Evolutionary conservation across 495 filamentous ascomycete species (phyloP).

Genomic region (Penicillium parvum): DNA sequence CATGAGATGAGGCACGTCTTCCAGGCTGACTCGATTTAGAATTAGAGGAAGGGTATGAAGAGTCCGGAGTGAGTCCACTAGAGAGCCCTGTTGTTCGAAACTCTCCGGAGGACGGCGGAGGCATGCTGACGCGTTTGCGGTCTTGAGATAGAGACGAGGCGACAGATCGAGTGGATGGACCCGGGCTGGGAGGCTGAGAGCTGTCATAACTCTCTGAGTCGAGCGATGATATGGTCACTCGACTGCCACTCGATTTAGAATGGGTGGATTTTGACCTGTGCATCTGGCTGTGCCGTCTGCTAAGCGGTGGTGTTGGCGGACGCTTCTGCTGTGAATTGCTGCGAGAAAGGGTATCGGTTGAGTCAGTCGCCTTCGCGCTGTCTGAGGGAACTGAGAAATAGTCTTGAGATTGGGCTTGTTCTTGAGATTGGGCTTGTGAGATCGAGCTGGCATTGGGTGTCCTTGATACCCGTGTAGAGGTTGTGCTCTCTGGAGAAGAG

Average conservation of each 20-base stretch:
- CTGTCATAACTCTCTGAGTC: constrained; percentile 23
- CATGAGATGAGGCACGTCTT: constrained; percentile 22
- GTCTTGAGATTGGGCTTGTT: constrained; percentile 29
- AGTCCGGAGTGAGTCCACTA: constrained; percentile 7
- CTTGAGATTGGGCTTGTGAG: constrained; percentile 40
- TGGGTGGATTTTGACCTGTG: constrained; percentile 36
- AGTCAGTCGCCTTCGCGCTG: constrained; percentile 11
- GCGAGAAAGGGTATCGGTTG: constrained; percentile 29
- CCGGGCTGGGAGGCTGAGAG: constrained; percentile 34
- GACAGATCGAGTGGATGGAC: constrained; percentile 13
- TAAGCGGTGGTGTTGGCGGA: constrained; percentile 47
- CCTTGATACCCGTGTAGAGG: constrained; percentile 12
- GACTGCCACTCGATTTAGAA: constrained; percentile 30
- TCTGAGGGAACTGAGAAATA: constrained; percentile 24
- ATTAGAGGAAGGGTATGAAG: constrained; percentile 4
- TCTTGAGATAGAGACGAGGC: constrained; percentile 11
- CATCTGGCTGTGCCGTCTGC: constrained; percentile 47
- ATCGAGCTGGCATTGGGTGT: constrained; percentile 49
- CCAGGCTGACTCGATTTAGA: constrained; percentile 10
- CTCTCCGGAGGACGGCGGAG: constrained; percentile 17
- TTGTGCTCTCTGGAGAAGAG: constrained; percentile 19
- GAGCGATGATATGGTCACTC: constrained; percentile 26
- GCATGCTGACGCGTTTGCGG: constrained; percentile 24
- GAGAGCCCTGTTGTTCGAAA: constrained; percentile 2
- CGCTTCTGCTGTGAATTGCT: constrained; percentile 40